Base-by-base conservation (phyloP, 2,329 filamentous ascomycete species). In the Cercospora citrullina region DNA sequence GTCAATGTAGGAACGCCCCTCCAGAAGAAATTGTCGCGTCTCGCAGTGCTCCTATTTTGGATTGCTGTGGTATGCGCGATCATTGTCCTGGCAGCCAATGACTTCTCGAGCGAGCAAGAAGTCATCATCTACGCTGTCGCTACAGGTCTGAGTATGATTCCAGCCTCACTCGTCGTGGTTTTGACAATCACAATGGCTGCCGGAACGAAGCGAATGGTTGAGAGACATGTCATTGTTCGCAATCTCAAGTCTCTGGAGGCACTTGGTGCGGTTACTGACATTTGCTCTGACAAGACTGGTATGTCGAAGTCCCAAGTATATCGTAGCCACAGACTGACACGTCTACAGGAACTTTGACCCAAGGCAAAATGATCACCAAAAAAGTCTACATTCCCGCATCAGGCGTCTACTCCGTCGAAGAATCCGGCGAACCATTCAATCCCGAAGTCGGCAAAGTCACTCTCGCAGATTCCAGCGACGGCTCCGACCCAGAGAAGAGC, bases 11-110 rank as follows among this genome's bases (percentile, higher is more conserved):
- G 93, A 59, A 96, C 93, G 1, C 93, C 93, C 0, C 83, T 97
- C 53, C 92, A 96, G 81, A 89, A 90, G 71, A 94, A 92, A 75
- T 84, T 96, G 62, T 92, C 91, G 81, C 93, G 93, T 79, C 90
- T 97, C 74, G 92, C 93, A 21, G 88, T 94, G 58, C 77, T 92
- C 2, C 86, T 96, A 1, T 95, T 96, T 75, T 89, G 84, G 53
- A 86, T 93, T 59, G 93, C 89, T 1, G 85, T 91, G 8, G 72
- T 91, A 14, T 89, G 89, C 68, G 89, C 89, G 7, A 85, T 91
- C 71, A 87, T 91, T 72, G 89, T 91, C 42, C 84, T 90, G 45
- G 89, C 82, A 5, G 86, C 89, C 63, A 91, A 90, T 77, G 73
- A 82, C 1, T 77, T 77, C 67, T 69, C 86, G 83, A 12, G 82